Evolutionary conservation across 2,329 filamentous ascomycete genomes (phyloP).

Genomic region (Microdochium nivale): DNA sequence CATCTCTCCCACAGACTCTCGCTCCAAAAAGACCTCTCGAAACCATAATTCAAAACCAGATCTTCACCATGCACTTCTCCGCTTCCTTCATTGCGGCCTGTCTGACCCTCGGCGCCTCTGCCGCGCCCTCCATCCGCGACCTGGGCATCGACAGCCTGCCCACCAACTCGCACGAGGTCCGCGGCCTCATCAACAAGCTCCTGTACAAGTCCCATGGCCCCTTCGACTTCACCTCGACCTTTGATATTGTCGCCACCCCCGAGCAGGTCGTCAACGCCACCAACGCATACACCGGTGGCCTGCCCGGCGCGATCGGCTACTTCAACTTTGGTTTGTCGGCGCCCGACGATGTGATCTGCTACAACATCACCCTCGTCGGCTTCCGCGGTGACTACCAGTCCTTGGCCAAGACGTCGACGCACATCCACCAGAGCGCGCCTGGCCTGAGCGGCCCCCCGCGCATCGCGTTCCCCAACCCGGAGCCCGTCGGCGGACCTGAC

Average conservation of each 20-base stretch:
- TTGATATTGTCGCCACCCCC: conserved; percentile 33
- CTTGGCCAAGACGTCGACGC: conserved; percentile 41
- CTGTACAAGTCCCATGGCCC: neutral
- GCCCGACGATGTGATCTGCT: conserved; percentile 31
- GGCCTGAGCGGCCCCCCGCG: conserved; percentile 41
- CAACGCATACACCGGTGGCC: conserved; percentile 2
- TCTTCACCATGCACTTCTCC: neutral
- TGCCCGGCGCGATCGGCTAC: conserved; percentile 30
- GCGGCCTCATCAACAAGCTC: neutral
- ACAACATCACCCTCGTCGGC: conserved; percentile 40
- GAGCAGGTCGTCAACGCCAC: conserved; percentile 35
- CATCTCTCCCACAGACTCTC: no score
- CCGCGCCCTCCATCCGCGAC: neutral
- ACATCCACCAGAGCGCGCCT: conserved; percentile 40
- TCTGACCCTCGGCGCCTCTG: neutral
- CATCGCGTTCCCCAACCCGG: conserved; percentile 41
- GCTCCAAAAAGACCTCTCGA: neutral
- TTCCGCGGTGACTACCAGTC: conserved; percentile 42
- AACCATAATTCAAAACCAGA: no score
- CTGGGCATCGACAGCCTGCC: neutral
- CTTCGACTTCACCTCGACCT: conserved; percentile 32
- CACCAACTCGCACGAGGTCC: neutral
- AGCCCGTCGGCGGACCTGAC: conserved; percentile 16
- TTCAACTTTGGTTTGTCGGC: conserved; percentile 47
- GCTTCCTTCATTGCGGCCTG: neutral